Percentiles rank a stretch among this genome's conserved stretches.
Conservation (phyloP, 2,329 filamentous ascomycete genomes). For the Arthrobotrys iridis region DNA sequence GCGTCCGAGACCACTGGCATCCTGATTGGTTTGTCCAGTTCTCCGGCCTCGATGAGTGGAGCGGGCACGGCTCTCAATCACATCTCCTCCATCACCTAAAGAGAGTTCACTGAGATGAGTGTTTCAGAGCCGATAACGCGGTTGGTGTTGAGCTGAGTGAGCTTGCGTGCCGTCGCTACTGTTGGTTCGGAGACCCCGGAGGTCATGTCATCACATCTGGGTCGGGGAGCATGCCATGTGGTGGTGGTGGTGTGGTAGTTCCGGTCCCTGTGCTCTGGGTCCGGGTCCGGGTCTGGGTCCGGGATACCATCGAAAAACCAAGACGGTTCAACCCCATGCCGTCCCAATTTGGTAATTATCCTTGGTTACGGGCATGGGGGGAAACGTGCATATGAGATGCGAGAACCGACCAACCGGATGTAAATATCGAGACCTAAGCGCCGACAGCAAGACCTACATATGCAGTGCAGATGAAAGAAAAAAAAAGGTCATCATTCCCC, state of each 20-base stretch:
- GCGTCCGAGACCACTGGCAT: constrained; percentile 16
- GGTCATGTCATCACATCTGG: no score
- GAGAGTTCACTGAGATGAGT: constrained; percentile 32
- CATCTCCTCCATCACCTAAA: constrained; percentile 22
- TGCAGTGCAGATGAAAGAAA: not conserved
- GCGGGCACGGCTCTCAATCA: constrained; percentile 19
- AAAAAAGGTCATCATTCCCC: constrained; percentile 29
- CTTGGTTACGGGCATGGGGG: not conserved
- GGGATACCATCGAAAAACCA: not conserved
- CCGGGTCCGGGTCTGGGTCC: not conserved
- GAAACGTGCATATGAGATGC: constrained; percentile 15
- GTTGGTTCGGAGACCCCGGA: not conserved
- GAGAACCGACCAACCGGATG: constrained; percentile 49
- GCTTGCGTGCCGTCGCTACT: not conserved
- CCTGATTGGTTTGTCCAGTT: constrained; percentile 37
- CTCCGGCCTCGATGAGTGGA: constrained; percentile 35
- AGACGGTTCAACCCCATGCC: not conserved
- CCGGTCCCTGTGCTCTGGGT: not conserved
- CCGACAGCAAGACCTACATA: constrained; percentile 37
- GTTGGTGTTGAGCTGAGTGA: constrained; percentile 25
- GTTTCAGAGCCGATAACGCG: constrained; percentile 20
- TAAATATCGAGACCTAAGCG: constrained; percentile 29
- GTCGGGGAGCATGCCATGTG: no score
- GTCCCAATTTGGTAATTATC: not conserved
- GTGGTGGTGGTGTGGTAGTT: no score